Conservation (phyloP, 2,329 filamentous ascomycete species). For the Magnaporthiopsis incrustans region DNA sequence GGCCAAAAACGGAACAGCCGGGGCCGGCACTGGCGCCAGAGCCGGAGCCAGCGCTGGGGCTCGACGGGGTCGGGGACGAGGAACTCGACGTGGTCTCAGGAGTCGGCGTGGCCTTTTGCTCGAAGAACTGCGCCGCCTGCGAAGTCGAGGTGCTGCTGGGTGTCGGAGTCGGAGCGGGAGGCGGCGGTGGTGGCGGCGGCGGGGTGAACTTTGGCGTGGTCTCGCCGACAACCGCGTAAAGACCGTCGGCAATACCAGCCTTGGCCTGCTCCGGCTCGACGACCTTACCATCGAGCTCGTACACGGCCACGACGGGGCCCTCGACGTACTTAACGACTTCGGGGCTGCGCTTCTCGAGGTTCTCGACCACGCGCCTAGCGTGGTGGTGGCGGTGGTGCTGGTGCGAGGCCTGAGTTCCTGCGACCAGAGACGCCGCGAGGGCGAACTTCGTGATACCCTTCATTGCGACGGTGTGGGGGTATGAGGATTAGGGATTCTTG, state of each 20-base stretch:
- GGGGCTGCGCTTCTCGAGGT: constrained; percentile 41
- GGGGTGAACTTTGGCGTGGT: constrained; percentile 43
- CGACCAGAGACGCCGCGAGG: constrained; percentile 44
- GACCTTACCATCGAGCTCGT: constrained; percentile 53
- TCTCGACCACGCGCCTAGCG: constrained; percentile 45
- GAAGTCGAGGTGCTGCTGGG: constrained; percentile 27
- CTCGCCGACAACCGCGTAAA: constrained; percentile 58
- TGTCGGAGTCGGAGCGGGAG: constrained; percentile 25
- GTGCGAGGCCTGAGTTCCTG: constrained; percentile 45
- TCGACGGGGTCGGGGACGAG: constrained; percentile 18
- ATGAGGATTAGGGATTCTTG: not conserved
- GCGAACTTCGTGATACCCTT: constrained; percentile 41
- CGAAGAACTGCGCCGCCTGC: constrained; percentile 41
- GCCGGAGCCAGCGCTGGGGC: constrained; percentile 16
- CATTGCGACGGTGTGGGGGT: constrained; percentile 28
- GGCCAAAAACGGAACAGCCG: constrained; percentile 15
- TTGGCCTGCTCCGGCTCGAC: constrained; percentile 59
- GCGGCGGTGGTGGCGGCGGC: constrained; percentile 25
- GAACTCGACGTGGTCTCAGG: constrained; percentile 17
- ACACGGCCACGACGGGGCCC: constrained; percentile 58
- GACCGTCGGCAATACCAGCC: constrained; percentile 62
- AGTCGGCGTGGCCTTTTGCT: constrained; percentile 30
- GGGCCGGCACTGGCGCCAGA: constrained; percentile 26
- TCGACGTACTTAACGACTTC: constrained; percentile 42
- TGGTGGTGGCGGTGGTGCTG: constrained; percentile 53